Conservation (phyloP, 495 filamentous ascomycete species). For the Sordaria brevicollis region DNA sequence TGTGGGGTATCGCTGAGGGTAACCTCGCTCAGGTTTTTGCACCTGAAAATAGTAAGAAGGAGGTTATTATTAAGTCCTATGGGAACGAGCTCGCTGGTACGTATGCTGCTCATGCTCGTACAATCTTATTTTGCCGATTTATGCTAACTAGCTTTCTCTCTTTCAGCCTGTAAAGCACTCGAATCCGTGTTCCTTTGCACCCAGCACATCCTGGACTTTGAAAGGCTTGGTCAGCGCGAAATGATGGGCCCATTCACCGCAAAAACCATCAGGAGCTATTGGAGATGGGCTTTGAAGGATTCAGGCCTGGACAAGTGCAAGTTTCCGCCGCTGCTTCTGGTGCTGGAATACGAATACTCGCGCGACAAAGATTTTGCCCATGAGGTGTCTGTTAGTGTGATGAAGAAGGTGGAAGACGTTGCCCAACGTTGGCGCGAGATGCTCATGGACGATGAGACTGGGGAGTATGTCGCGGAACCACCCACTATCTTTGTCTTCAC, state of each 20-base stretch:
- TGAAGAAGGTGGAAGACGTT: constrained; percentile 7
- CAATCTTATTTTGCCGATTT: background rate
- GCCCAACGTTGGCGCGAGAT: constrained; percentile 9
- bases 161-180: constrained; percentile 18
- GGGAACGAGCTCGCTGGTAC: constrained; percentile 18
- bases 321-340: constrained; percentile 7
- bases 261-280: constrained; percentile 13
- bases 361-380: constrained; percentile 2
- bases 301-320: constrained; percentile 3
- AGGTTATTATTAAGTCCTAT: constrained; percentile 14
- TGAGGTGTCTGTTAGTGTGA: constrained; percentile 8
- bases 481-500: constrained; percentile 21
- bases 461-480: constrained; percentile 1
- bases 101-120: background rate
- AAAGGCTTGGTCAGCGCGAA: constrained; percentile 8
- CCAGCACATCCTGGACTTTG: constrained; percentile 19
- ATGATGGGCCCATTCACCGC: constrained; percentile 11
- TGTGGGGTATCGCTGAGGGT: constrained; percentile 19
- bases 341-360: constrained; percentile 9
- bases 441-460: constrained; percentile 1
- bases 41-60: constrained; percentile 13
- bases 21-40: constrained; percentile 16
- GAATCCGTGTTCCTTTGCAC: constrained; percentile 21
- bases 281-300: constrained; percentile 19
- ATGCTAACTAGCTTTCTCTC: background rate